phyloP scores from a whole-genome alignment of 169 alveolate genomes.

The Plasmodium inui region DNA sequence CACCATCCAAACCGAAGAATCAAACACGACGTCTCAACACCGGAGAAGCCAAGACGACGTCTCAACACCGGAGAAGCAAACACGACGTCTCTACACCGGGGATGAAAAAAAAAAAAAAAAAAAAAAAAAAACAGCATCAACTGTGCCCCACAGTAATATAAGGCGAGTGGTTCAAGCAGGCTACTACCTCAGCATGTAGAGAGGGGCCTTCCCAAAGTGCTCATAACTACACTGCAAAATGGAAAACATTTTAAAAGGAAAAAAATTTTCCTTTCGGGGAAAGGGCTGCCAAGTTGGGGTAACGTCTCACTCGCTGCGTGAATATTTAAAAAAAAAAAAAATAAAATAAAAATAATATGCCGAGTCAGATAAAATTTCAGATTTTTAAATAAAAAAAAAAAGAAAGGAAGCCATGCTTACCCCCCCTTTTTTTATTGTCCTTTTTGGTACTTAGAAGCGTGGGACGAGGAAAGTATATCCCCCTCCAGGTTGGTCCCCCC shows the following conservation, averaged over 20 bases:
- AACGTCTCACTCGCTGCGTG: not conserved
- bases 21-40: no score
- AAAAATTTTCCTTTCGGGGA: not conserved
- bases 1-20: not conserved
- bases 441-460: not conserved
- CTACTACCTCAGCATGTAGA: not conserved
- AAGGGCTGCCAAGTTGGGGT: not conserved
- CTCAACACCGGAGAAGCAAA: not conserved
- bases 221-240: not conserved
- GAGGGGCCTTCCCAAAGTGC: not conserved
- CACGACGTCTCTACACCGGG: not conserved
- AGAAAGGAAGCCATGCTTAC: not conserved
- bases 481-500: not conserved
- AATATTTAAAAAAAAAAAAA: no score
- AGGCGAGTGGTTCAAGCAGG: not conserved
- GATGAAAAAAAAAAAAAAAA: not conserved
- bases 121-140: not conserved
- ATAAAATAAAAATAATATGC: no score
- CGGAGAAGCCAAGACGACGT: no score
- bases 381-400: not conserved
- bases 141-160: not conserved
- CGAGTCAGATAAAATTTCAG: not conserved
- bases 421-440: not conserved
- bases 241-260: not conserved
- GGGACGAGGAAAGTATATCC: not conserved